Evolutionary conservation across 495 filamentous ascomycete genomes (phyloP).

Genomic region (Penicillium odoratum): DNA sequence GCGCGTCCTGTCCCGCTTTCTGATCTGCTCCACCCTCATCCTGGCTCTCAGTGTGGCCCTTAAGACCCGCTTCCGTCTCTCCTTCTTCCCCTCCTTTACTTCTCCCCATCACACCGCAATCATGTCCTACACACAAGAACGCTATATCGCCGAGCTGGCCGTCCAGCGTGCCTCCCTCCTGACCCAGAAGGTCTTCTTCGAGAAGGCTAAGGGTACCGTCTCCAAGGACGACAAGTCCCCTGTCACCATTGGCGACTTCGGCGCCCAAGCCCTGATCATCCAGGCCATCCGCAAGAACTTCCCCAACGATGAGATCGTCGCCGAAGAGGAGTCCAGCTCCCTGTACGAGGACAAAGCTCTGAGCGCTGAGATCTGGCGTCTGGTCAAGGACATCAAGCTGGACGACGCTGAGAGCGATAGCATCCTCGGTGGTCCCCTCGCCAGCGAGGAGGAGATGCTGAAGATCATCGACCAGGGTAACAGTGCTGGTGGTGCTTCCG

Average conservation of each 20-base stretch:
- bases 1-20: constrained; percentile 37
- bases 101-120: constrained; percentile 30
- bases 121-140: constrained; percentile 74
- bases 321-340: constrained; percentile 85
- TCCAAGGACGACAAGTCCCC: constrained; percentile 94
- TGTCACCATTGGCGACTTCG: constrained; percentile 97
- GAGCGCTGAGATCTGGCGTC: constrained; percentile 74
- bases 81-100: constrained; percentile 36
- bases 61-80: constrained; percentile 45
- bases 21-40: constrained; percentile 47
- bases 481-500: constrained; percentile 73
- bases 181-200: constrained; percentile 90
- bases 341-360: constrained; percentile 68
- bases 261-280: constrained; percentile 95
- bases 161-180: constrained; percentile 86
- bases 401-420: constrained; percentile 63
- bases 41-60: constrained; percentile 51
- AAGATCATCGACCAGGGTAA: constrained; percentile 81
- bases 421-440: constrained; percentile 71
- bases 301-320: constrained; percentile 87
- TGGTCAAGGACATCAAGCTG: constrained; percentile 72
- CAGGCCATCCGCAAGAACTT: constrained; percentile 84
- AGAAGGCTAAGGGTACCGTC: constrained; percentile 87
- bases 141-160: constrained; percentile 82
- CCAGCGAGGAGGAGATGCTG: constrained; percentile 73